Percentiles rank a stretch among this genome's conserved stretches.
Conservation (phyloP, 2,329 filamentous ascomycete genomes). For the Aureobasidium mangrovei region DNA sequence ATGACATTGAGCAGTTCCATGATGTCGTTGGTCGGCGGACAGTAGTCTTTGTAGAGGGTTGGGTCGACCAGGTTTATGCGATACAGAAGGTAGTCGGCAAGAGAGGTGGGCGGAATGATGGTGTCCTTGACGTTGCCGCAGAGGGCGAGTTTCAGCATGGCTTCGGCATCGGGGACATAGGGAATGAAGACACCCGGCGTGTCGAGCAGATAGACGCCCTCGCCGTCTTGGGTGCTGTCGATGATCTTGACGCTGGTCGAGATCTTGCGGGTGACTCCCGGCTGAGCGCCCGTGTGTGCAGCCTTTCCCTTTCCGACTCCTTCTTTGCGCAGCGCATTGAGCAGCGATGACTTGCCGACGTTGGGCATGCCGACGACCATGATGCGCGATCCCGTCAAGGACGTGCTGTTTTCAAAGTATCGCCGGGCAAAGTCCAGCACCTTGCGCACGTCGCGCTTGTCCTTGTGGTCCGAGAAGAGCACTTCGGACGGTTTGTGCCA, state of each 20-base stretch:
- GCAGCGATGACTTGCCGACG: conserved; percentile 88
- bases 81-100: conserved; percentile 87
- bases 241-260: conserved; percentile 69
- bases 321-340: conserved; percentile 69
- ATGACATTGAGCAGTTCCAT: conserved; percentile 60
- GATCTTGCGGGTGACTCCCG: conserved; percentile 82
- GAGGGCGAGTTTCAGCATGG: conserved; percentile 91
- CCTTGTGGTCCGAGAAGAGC: conserved; percentile 45
- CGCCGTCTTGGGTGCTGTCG: conserved; percentile 35
- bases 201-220: conserved; percentile 76
- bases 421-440: conserved; percentile 45
- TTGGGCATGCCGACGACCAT: conserved; percentile 97
- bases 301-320: conserved; percentile 63
- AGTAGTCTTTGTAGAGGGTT: conserved; percentile 53
- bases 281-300: conserved; percentile 74
- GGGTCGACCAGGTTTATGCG: conserved; percentile 65
- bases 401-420: conserved; percentile 43
- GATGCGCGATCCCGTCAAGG: conserved; percentile 71
- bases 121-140: conserved; percentile 87
- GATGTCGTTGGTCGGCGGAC: conserved; percentile 76
- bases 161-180: conserved; percentile 73
- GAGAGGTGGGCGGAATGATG: conserved; percentile 63
- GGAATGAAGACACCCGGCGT: conserved; percentile 94
- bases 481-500: conserved; percentile 47
- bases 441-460: conserved; percentile 33